Evolutionary conservation across 2,329 filamentous ascomycete species (phyloP), one percentile per base, ranked within the genome.

Genomic region (Verticillium nonalfalfae): DNA sequence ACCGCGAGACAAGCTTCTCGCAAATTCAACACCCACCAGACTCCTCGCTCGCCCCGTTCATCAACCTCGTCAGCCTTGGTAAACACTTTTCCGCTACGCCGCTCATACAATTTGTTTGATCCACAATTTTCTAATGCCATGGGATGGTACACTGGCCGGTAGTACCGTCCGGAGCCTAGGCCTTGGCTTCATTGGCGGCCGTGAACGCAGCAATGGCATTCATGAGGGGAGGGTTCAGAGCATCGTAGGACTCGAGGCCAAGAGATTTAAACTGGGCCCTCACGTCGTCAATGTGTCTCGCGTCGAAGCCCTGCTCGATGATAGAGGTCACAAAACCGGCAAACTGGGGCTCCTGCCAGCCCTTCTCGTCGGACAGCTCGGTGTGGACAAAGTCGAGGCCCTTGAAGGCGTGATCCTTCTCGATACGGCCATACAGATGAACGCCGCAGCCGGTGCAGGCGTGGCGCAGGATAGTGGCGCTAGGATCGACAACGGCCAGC

Each of bases 301-400:
- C 82, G 56, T 81, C 72, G 67, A 84, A 87, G 1, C 87, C 87
- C 69, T 89, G 85, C 80, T 90, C 87, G 62, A 90, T 88, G 62
- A 89, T 84, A 61, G 82, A 86, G 39, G 82, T 85, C 45, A 90
- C 86, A 63, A 90, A 90, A 0, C 81, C 87, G 2, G 87, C 87
- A 66, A 90, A 90, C 69, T 89, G 86, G 7, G 86, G 86, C 75
- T 88, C 87, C 74, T 90, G 86, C 86, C 87, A 90, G n/a, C 86
- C 86, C 70, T 82, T 78, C 60, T 81, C 72, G 58, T 81, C 75
- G 18, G 80, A 83, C 55, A 90, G 74, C 74, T 90, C 87, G 1
- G 77, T 78, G 72, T 90, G 87, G 11, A 90, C 85, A 70, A 90
- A 90, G 70, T 88, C 86, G n/a, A 90, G 77, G 0, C 87, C 87